phyloP scores from a whole-genome alignment of 2,329 filamentous ascomycete species.

The Talaromyces amestolkiae region DNA sequence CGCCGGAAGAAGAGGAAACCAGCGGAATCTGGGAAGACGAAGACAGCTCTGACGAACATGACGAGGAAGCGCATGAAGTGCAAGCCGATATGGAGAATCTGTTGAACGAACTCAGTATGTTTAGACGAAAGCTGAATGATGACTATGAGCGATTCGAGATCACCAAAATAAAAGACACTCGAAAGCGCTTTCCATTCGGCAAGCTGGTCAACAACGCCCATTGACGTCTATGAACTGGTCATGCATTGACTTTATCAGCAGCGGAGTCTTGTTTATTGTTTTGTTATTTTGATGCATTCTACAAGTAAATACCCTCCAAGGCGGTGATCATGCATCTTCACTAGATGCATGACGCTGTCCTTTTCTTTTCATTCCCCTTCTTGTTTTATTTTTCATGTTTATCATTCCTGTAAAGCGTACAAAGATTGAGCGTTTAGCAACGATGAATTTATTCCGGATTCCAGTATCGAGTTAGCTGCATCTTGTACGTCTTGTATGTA shows the following conservation, averaged over 20 bases:
- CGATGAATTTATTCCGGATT: neutral
- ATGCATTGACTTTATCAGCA: slow-evolving; percentile 4
- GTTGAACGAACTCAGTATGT: slow-evolving; percentile 73
- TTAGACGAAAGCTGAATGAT: slow-evolving; percentile 81
- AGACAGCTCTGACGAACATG: slow-evolving; percentile 43
- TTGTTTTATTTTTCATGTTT: neutral
- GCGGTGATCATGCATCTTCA: neutral
- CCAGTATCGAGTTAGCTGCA: neutral
- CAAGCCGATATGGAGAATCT: slow-evolving; percentile 84
- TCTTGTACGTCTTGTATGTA: neutral
- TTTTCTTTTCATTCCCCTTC: neutral
- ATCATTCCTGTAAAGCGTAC: slow-evolving; percentile 1
- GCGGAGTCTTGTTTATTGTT: neutral
- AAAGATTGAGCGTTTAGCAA: slow-evolving; percentile 6
- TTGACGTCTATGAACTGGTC: neutral
- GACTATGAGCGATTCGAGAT: slow-evolving; percentile 54
- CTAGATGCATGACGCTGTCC: neutral
- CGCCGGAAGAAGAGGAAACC: slow-evolving; percentile 24
- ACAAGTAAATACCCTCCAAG: neutral
- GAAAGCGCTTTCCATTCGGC: slow-evolving; percentile 32
- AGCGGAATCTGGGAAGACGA: slow-evolving; percentile 45
- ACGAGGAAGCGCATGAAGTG: slow-evolving; percentile 58
- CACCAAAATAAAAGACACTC: slow-evolving; percentile 24
- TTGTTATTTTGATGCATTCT: neutral
- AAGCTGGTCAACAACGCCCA: slow-evolving; percentile 31